Conservation (phyloP, 2,329 filamentous ascomycete genomes). For the Epicoccum nigrum region DNA sequence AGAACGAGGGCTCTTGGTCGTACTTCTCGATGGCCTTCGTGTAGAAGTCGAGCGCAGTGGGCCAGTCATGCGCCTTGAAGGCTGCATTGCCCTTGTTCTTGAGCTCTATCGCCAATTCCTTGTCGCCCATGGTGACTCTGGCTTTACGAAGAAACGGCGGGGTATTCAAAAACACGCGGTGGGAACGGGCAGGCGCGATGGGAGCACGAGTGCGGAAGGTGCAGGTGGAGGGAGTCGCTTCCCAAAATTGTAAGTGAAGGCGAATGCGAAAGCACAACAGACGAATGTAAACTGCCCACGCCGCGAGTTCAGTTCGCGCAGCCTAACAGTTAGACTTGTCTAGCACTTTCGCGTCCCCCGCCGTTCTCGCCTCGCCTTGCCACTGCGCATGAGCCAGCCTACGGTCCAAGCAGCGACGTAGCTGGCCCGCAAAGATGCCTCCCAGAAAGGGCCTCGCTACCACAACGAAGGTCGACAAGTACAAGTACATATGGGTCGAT, state of each 20-base stretch:
- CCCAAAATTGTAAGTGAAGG: neutral
- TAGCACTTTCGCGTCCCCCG: slow-evolving; percentile 35
- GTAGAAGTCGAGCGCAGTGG: slow-evolving; percentile 80
- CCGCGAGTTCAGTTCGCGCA: slow-evolving; percentile 16
- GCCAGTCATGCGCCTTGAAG: slow-evolving; percentile 88
- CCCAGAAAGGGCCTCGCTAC: slow-evolving; percentile 33
- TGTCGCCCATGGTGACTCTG: slow-evolving; percentile 42
- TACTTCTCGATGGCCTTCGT: slow-evolving; percentile 85
- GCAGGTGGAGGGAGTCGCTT: slow-evolving; percentile 1
- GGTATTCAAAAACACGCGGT: slow-evolving; percentile 18
- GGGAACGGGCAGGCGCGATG: slow-evolving; percentile 26
- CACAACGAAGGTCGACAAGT: slow-evolving; percentile 27
- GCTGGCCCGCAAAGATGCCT: slow-evolving; percentile 25
- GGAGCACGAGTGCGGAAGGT: slow-evolving; percentile 1
- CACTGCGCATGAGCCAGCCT: slow-evolving; percentile 29
- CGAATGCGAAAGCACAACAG: slow-evolving; percentile 8
- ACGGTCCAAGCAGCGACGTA: slow-evolving; percentile 24
- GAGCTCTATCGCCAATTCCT: slow-evolving; percentile 76
- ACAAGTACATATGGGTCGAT: slow-evolving; percentile 19
- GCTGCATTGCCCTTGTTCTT: slow-evolving; percentile 96
- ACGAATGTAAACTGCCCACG: slow-evolving; percentile 17
- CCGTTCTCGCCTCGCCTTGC: slow-evolving; percentile 34
- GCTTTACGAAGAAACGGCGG: slow-evolving; percentile 20
- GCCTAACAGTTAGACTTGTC: slow-evolving; percentile 31
- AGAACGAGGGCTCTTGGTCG: slow-evolving; percentile 85